These are phyloP conservation scores for Elaeis oleifera DNA, from an alignment of 202 grass and related monocot species.

Conservation along the genomic window DNA sequence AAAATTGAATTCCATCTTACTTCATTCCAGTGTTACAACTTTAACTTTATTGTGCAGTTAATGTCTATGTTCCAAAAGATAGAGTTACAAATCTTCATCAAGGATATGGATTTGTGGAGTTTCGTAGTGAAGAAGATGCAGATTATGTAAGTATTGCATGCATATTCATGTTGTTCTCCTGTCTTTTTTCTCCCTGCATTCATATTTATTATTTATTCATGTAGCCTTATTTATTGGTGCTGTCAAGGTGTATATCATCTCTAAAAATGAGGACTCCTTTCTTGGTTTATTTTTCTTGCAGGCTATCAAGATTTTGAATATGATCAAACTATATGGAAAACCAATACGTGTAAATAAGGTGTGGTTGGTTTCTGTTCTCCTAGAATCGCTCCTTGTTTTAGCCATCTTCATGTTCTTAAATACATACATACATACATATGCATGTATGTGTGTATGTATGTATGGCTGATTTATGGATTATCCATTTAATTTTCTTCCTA, in stretches of 20 bases:
- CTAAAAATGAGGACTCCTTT: no score
- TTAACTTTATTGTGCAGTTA: conserved; percentile 52
- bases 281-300: conserved; percentile 15
- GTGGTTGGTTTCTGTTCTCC: background rate
- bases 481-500: conserved; percentile 9
- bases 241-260: background rate
- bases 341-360: conserved; percentile 99
- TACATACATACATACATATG: no score
- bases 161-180: background rate
- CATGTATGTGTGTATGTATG: no score
- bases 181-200: conserved; percentile 4
- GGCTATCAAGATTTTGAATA: conserved; percentile 99
- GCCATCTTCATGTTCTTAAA: no score
- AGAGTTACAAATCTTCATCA: conserved; percentile 99
- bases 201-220: background rate
- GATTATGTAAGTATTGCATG: conserved; percentile 63
- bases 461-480: no score
- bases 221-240: conserved; percentile 1
- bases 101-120: conserved; percentile 97
- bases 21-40: no score
- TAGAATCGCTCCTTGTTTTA: no score
- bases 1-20: no score
- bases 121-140: conserved; percentile 94
- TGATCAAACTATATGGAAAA: conserved; percentile 98
- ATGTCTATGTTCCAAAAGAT: conserved; percentile 99